Conservation (phyloP, 2,329 filamentous ascomycete genomes). For the Ophiostoma sp. region DNA sequence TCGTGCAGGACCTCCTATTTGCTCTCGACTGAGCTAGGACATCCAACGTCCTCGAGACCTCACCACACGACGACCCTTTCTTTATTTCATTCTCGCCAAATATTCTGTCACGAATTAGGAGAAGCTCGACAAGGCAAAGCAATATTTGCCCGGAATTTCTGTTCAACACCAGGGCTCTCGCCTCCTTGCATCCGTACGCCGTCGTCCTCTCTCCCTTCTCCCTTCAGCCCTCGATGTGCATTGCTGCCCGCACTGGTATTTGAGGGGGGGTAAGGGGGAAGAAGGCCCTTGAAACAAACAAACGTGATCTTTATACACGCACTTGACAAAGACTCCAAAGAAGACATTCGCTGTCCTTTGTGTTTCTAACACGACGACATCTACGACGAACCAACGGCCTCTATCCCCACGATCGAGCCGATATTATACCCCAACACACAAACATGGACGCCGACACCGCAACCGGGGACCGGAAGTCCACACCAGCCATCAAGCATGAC, state of each 20-base stretch:
- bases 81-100: neutral
- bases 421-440: neutral
- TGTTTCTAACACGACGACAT: neutral
- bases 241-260: conserved; percentile 20
- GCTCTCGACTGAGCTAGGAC: neutral
- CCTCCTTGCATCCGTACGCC: neutral
- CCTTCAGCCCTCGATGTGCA: conserved; percentile 23
- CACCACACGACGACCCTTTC: neutral
- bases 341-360: neutral
- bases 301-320: neutral
- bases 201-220: conserved; percentile 11
- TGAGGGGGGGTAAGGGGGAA: conserved; percentile 25
- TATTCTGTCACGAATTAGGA: neutral
- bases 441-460: neutral
- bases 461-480: neutral
- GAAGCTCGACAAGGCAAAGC: neutral
- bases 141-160: neutral
- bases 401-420: neutral
- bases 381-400: neutral
- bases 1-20: conserved; percentile 4
- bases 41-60: neutral
- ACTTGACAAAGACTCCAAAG: neutral
- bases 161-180: neutral
- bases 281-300: neutral
- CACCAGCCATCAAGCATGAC: neutral